phyloP scores from a whole-genome alignment of 495 filamentous ascomycete species.

The Astrothelium subdiscretum region DNA sequence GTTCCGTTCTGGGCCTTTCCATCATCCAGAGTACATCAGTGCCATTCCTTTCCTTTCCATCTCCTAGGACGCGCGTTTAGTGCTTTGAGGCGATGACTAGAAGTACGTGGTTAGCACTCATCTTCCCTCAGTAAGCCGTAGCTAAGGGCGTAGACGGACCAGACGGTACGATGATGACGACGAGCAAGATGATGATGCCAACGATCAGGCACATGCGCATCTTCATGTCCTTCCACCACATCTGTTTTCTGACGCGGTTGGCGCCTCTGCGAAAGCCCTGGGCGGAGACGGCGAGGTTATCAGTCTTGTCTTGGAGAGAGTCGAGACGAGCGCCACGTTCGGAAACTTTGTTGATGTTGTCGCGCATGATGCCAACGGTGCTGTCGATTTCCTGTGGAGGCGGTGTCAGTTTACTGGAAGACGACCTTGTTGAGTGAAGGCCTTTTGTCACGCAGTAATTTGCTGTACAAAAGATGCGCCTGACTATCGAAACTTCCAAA shows the following conservation, averaged over 20 bases:
- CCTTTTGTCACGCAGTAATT: background rate
- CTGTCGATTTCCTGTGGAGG: slow-evolving; percentile 80
- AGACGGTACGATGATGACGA: slow-evolving; percentile 84
- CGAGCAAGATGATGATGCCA: slow-evolving; percentile 75
- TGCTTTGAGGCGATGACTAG: slow-evolving; percentile 9
- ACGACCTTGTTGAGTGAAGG: background rate
- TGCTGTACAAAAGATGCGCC: background rate
- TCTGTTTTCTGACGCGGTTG: slow-evolving; percentile 83
- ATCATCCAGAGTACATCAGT: background rate
- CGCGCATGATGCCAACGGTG: slow-evolving; percentile 52
- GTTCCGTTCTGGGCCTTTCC: background rate
- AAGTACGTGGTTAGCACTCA: background rate
- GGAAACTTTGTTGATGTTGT: slow-evolving; percentile 37
- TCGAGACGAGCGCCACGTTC: slow-evolving; percentile 87
- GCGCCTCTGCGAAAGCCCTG: slow-evolving; percentile 92
- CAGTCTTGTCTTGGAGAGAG: slow-evolving; percentile 88
- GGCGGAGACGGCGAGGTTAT: slow-evolving; percentile 78
- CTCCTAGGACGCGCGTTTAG: background rate
- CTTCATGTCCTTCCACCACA: slow-evolving; percentile 98
- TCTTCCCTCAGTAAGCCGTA: background rate
- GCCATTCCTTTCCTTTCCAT: background rate
- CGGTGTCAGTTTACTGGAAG: slow-evolving; percentile 18
- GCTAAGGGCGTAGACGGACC: slow-evolving; percentile 39
- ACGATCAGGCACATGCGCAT: slow-evolving; percentile 93
- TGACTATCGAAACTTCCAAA: background rate